Evolutionary conservation across 2,329 filamentous ascomycete genomes (phyloP).

Genomic region (Microdochium bolleyi): DNA sequence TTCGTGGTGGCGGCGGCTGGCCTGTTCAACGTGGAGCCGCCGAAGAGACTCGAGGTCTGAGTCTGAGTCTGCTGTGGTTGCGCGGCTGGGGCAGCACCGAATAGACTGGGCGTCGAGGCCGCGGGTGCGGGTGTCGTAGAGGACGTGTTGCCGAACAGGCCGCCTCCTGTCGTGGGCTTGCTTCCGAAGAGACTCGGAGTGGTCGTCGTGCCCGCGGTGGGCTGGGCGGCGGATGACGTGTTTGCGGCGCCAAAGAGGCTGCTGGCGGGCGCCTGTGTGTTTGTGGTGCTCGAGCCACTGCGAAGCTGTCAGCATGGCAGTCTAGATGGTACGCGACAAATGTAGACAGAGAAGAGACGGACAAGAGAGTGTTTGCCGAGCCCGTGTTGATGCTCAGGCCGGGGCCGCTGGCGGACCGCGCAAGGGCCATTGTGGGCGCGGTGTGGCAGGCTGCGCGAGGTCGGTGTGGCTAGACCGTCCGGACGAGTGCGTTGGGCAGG

Average conservation of each 20-base stretch:
- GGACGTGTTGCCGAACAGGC: conserved; percentile 14
- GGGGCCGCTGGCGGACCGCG: conserved; percentile 51
- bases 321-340: conserved; percentile 3
- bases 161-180: conserved; percentile 7
- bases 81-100: conserved; percentile 4
- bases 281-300: conserved; percentile 11
- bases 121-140: conserved; percentile 6
- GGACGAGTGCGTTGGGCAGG: background rate
- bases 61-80: conserved; percentile 4
- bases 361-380: conserved; percentile 47
- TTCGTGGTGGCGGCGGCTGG: background rate
- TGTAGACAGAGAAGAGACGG: conserved; percentile 17
- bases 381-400: conserved; percentile 57
- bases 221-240: background rate
- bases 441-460: background rate
- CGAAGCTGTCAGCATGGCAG: conserved; percentile 6
- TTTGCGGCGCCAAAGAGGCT: conserved; percentile 22
- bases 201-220: background rate
- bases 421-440: conserved; percentile 34
- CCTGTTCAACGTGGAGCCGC: background rate
- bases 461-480: background rate
- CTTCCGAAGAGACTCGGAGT: conserved; percentile 2
- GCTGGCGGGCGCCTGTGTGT: conserved; percentile 20
- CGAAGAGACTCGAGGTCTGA: conserved; percentile 1
- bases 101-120: conserved; percentile 2